phyloP scores from a whole-genome alignment of 176 grass and related monocot genomes.

The Neostapfia colusana region DNA sequence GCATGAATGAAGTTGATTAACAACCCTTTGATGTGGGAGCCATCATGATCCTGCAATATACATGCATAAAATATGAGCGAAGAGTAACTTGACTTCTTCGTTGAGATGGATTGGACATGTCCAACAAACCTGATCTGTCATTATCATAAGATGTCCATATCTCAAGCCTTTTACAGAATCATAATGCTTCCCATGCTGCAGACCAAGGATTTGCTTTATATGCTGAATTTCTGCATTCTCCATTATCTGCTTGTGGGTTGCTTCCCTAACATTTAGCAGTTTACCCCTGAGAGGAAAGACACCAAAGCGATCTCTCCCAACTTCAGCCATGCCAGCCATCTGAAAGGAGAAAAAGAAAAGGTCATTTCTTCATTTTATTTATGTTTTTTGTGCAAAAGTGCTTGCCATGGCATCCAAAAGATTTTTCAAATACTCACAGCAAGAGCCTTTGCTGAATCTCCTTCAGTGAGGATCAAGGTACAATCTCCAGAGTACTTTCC shows the following conservation, averaged over 20 bases:
- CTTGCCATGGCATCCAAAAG: background rate
- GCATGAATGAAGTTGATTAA: slow-evolving; percentile 86
- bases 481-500: slow-evolving; percentile 68
- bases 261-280: slow-evolving; percentile 85
- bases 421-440: slow-evolving; percentile 61
- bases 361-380: background rate
- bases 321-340: slow-evolving; percentile 78
- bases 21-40: slow-evolving; percentile 91
- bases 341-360: slow-evolving; percentile 24
- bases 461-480: slow-evolving; percentile 93
- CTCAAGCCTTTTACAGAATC: slow-evolving; percentile 70
- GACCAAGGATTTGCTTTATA: slow-evolving; percentile 89
- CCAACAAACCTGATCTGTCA: slow-evolving; percentile 84
- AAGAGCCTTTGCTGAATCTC: slow-evolving; percentile 94
- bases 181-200: slow-evolving; percentile 84
- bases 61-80: slow-evolving; percentile 7
- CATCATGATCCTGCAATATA: slow-evolving; percentile 73
- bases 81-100: background rate
- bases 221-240: slow-evolving; percentile 85
- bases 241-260: slow-evolving; percentile 76
- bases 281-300: slow-evolving; percentile 95
- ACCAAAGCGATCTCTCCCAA: slow-evolving; percentile 78
- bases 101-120: slow-evolving; percentile 8
- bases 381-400: background rate
- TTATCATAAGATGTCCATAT: slow-evolving; percentile 99